Evolutionary conservation across 2,329 filamentous ascomycete genomes (phyloP).

Genomic region (Phaeosphaeriaceae sp.): DNA sequence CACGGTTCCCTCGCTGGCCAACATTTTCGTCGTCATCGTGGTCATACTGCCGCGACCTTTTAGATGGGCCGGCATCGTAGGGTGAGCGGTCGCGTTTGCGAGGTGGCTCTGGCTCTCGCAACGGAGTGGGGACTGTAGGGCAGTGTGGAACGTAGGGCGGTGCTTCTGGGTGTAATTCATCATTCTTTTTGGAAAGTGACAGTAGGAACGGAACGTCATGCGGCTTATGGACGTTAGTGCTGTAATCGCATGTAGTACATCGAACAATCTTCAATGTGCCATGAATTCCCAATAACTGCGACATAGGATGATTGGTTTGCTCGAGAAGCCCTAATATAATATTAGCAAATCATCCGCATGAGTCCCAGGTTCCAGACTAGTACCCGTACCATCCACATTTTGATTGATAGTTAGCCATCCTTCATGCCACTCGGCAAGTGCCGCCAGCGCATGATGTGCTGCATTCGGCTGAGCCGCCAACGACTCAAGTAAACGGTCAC

Average conservation of each 20-base stretch:
- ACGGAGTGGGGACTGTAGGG: conserved; percentile 8
- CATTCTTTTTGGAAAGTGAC: conserved; percentile 1
- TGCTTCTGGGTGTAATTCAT: neutral
- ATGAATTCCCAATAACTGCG: conserved; percentile 10
- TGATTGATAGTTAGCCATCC: conserved; percentile 16
- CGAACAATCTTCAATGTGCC: conserved; percentile 10
- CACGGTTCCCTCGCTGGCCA: too few species aligned
- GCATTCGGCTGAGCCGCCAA: conserved; percentile 15
- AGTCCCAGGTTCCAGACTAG: neutral
- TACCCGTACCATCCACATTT: conserved; percentile 17
- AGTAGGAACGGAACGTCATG: conserved; percentile 13
- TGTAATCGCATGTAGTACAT: conserved; percentile 16
- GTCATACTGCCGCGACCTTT: too few species aligned
- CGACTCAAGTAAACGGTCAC: conserved; percentile 9
- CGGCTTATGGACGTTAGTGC: conserved; percentile 5
- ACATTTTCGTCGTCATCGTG: too few species aligned
- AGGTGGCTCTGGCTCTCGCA: too few species aligned
- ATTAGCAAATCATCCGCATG: conserved; percentile 1
- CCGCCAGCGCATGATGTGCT: conserved; percentile 14
- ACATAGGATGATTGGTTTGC: conserved; percentile 13
- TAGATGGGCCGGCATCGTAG: too few species aligned
- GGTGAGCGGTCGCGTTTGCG: too few species aligned
- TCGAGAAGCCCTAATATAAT: conserved; percentile 15
- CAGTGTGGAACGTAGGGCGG: conserved; percentile 16
- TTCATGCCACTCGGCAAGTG: conserved; percentile 7